phyloP scores from a whole-genome alignment of 192 early-diverging fungal genomes.

The Backusella morwellensis region DNA sequence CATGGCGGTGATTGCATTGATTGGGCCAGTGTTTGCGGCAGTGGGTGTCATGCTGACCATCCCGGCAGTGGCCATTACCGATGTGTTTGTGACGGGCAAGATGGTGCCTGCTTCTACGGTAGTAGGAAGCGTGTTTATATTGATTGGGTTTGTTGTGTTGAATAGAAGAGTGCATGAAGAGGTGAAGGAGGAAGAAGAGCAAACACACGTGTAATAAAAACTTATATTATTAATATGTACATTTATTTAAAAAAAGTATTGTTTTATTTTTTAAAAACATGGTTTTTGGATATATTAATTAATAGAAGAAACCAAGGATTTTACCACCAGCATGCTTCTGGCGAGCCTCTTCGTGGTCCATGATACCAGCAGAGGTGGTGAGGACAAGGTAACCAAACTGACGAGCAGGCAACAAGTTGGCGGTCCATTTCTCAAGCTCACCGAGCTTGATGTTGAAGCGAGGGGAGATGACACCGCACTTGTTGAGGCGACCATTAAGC shows the following conservation, averaged over 20 bases:
- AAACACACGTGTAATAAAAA: too few species aligned
- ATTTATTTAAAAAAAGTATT: too few species aligned
- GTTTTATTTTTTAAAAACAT: too few species aligned
- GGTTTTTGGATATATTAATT: constrained; percentile 22
- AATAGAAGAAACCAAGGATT: constrained; percentile 96
- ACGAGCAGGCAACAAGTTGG: constrained; percentile 96
- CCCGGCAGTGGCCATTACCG: constrained; percentile 64
- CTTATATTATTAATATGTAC: too few species aligned
- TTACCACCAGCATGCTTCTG: constrained; percentile 97
- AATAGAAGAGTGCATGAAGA: constrained; percentile 26
- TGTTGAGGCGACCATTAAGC: constrained; percentile 98
- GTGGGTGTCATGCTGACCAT: constrained; percentile 82
- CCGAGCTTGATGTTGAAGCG: constrained; percentile 96
- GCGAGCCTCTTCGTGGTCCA: constrained; percentile 99
- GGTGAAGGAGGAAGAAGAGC: neutral
- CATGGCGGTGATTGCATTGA: constrained; percentile 74
- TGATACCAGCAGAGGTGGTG: constrained; percentile 95
- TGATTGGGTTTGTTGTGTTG: constrained; percentile 55
- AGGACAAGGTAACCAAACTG: constrained; percentile 96
- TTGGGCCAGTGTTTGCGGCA: constrained; percentile 68
- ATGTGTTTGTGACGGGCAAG: constrained; percentile 50
- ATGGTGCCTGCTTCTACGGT: constrained; percentile 50
- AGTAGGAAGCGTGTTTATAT: constrained; percentile 49
- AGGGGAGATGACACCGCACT: constrained; percentile 99
- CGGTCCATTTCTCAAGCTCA: constrained; percentile 96